Evolutionary conservation across 192 early-diverging fungal genomes (phyloP), one percentile per base, ranked within the genome.

Genomic region (Linnemannia zychae): DNA sequence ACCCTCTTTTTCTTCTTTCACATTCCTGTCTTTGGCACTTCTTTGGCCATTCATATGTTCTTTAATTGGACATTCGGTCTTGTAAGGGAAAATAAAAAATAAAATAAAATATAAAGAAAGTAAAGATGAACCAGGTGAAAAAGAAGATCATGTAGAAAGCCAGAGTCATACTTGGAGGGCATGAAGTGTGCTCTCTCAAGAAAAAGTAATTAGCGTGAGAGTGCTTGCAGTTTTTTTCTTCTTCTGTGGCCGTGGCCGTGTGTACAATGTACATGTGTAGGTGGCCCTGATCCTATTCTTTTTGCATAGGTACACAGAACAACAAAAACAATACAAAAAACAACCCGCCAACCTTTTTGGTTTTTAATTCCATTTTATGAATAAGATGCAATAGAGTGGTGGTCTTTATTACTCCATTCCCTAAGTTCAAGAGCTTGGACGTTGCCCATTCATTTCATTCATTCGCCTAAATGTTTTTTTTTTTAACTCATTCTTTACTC

Each of bases 401-500:
- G 28, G n/a, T 28, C 57, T 6, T 50, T 44, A 44, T 44, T 44
- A 44, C 49, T 24, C 20, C 57, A 63, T 63, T 63, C 57, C 57
- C 57, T 63, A 63, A 63, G 57, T 63, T 63, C 57, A 63, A 63
- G 57, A 11, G 24, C 24, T 31, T 31, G 57, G 13, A 60, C 57
- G 28, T 13, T 31, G 57, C 28, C 57, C 57, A 63, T 68, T 68
- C 69, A 71, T 46, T 31, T 24, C n/a, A 63, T 68, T 68, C 69
- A 71, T 46, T 46, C 69, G 13, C 44, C 69, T 18, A 46, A 36
- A n/a, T 68, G 31, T 67, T 38, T 22, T n/a, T 68, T 40, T 36
- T 2, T 16, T 4, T 16, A 67, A 36, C 31, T 67, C 28, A 57
- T 4, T 63, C 57, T 31, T 63, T 63, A 63, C 28, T 6, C 40